These are phyloP conservation scores for Mucor plumbeus DNA, from an alignment of 371 early-diverging fungal species.

Conservation along the genomic window DNA sequence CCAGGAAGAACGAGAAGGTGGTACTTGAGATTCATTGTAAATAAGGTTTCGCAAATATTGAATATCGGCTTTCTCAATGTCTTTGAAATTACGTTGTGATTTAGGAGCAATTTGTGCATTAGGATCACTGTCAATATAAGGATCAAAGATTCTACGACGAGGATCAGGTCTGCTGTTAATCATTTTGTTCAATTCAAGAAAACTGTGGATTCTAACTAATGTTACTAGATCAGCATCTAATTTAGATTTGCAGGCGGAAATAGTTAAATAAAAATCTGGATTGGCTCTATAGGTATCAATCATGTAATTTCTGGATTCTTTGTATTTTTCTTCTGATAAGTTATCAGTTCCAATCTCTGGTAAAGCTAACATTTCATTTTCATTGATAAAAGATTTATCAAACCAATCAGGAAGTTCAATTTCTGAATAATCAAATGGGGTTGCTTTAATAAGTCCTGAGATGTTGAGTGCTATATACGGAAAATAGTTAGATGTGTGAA, in stretches of 20 bases:
- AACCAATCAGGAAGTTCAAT: slow-evolving; percentile 75
- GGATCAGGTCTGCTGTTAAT: slow-evolving; percentile 90
- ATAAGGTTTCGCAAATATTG: slow-evolving; percentile 38
- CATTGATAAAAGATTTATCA: slow-evolving; percentile 72
- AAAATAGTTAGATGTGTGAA: neutral
- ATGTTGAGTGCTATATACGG: slow-evolving; percentile 15
- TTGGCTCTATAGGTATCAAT: slow-evolving; percentile 90
- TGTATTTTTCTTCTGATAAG: slow-evolving; percentile 75
- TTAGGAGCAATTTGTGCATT: slow-evolving; percentile 31
- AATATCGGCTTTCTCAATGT: slow-evolving; percentile 30
- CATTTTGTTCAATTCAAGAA: slow-evolving; percentile 96
- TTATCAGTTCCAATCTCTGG: slow-evolving; percentile 92
- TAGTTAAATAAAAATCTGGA: slow-evolving; percentile 92
- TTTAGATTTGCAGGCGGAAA: slow-evolving; percentile 92
- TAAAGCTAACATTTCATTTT: slow-evolving; percentile 84
- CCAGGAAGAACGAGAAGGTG: slow-evolving; percentile 28
- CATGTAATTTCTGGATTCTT: slow-evolving; percentile 93
- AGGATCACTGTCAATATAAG: slow-evolving; percentile 46
- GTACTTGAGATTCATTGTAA: slow-evolving; percentile 23
- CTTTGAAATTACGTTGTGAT: slow-evolving; percentile 41
- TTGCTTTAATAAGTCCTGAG: slow-evolving; percentile 16
- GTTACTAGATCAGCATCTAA: slow-evolving; percentile 92
- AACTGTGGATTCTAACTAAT: slow-evolving; percentile 93
- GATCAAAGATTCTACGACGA: slow-evolving; percentile 47
- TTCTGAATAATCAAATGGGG: slow-evolving; percentile 30